Evolutionary conservation across 2,329 filamentous ascomycete species (phyloP).

Genomic region (Sclerotinia nivalis): DNA sequence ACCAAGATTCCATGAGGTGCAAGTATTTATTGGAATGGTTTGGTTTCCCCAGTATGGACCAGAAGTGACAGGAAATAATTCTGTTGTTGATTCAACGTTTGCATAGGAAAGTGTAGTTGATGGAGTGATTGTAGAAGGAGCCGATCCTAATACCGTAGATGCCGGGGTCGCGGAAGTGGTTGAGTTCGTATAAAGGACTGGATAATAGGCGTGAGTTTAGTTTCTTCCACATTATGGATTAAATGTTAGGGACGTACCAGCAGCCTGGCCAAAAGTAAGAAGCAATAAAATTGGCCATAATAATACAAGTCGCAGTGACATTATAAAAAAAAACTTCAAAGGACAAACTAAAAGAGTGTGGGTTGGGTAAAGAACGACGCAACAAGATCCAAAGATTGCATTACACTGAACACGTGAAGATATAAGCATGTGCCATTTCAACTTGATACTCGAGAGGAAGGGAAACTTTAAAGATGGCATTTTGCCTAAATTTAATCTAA

Average conservation of each 20-base stretch:
- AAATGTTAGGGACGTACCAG: not conserved
- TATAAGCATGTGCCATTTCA: conserved; percentile 11
- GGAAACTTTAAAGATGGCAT: not conserved
- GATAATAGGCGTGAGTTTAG: not conserved
- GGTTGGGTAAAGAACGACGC: conserved; percentile 3
- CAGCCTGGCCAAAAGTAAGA: not conserved
- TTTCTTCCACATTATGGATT: too few relatives aligned
- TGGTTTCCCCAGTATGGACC: conserved; percentile 27
- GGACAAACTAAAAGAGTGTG: conserved; percentile 9
- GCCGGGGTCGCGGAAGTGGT: not conserved
- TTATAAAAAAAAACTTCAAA: not conserved
- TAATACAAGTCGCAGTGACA: conserved; percentile 1
- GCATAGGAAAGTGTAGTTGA: conserved; percentile 1
- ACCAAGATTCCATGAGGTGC: conserved; percentile 19
- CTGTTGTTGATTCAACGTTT: conserved; percentile 11
- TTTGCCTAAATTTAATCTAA: not conserved
- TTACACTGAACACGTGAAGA: not conserved
- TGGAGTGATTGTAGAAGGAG: conserved; percentile 25
- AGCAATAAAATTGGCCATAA: not conserved
- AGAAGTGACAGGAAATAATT: conserved; percentile 14
- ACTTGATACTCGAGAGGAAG: not conserved
- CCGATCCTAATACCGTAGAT: not conserved
- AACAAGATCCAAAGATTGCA: not conserved
- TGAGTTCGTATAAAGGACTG: conserved; percentile 2
- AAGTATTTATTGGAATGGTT: conserved; percentile 28